These are phyloP conservation scores for Boletellus deceptivus DNA, from an alignment of 1,284 basidiomycete species.

Conservation along the genomic window DNA sequence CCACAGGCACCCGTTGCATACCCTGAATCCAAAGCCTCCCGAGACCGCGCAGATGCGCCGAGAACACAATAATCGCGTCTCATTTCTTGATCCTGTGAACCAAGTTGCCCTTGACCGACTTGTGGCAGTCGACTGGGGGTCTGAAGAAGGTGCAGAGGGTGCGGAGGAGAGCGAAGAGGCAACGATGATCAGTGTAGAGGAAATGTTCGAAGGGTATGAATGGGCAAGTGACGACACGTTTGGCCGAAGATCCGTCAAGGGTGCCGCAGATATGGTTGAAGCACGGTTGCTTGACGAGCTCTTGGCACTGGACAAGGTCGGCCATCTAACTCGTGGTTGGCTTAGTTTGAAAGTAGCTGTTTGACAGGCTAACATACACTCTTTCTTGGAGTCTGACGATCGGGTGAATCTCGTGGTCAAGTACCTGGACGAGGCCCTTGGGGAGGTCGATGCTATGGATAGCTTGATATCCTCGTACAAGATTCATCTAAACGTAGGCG, in stretches of 20 bases:
- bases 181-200: constrained; percentile 89
- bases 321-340: constrained; percentile 14
- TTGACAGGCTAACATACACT: constrained; percentile 86
- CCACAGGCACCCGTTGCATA: constrained; percentile 10
- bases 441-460: constrained; percentile 86
- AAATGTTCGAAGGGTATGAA: constrained; percentile 98
- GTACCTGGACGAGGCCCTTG: constrained; percentile 83
- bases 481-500: constrained; percentile 85
- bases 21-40: constrained; percentile 16
- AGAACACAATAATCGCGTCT: constrained; percentile 67
- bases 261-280: constrained; percentile 87
- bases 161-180: constrained; percentile 77
- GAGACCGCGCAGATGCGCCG: constrained; percentile 41
- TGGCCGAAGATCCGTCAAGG: constrained; percentile 56
- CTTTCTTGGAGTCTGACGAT: constrained; percentile 92
- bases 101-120: constrained; percentile 74
- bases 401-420: constrained; percentile 85
- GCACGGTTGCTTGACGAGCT: constrained; percentile 84
- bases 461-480: constrained; percentile 86
- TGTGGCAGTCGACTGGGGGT: constrained; percentile 48
- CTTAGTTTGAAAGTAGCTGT: constrained; percentile 1
- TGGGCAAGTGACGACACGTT: constrained; percentile 80
- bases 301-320: constrained; percentile 85
- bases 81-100: constrained; percentile 76
- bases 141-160: constrained; percentile 54